These are phyloP conservation scores for Aphanomyces stellatus DNA, from an alignment of 352 stramenopile genomes.

Conservation along the genomic window DNA sequence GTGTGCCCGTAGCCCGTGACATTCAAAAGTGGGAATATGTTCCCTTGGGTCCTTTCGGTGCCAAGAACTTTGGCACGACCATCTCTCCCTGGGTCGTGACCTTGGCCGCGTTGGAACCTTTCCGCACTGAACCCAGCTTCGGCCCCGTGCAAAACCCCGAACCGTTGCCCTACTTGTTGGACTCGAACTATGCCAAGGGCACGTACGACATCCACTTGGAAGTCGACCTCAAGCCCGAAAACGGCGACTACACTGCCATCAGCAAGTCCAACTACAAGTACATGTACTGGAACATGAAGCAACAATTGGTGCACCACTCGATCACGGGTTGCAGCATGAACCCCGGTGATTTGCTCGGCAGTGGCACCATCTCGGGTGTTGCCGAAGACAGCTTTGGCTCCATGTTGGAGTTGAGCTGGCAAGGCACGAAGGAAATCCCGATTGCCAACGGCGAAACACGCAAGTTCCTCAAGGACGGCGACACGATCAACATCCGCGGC, in stretches of 20 bases:
- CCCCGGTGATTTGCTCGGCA: constrained; percentile 90
- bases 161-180: constrained; percentile 90
- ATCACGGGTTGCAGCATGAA: constrained; percentile 96
- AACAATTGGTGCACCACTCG: constrained; percentile 95
- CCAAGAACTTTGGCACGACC: constrained; percentile 96
- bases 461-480: constrained; percentile 94
- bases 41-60: constrained; percentile 92
- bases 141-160: constrained; percentile 78
- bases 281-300: constrained; percentile 97
- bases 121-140: constrained; percentile 87
- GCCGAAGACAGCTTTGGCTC: constrained; percentile 86
- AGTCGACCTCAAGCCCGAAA: constrained; percentile 54
- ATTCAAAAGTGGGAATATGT: constrained; percentile 98
- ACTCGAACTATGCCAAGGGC: constrained; percentile 81
- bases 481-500: constrained; percentile 89
- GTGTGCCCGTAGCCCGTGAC: constrained; percentile 35
- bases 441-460: constrained; percentile 68
- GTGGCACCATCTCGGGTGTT: constrained; percentile 91
- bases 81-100: constrained; percentile 96
- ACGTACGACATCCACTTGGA: constrained; percentile 88
- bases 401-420: constrained; percentile 96
- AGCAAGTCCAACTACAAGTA: constrained; percentile 92
- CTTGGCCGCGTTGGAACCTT: constrained; percentile 90
- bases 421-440: constrained; percentile 74
- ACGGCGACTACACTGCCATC: constrained; percentile 48